Base-by-base conservation (phyloP, 768 basidiomycete genomes). In the Boletus insuetus region DNA sequence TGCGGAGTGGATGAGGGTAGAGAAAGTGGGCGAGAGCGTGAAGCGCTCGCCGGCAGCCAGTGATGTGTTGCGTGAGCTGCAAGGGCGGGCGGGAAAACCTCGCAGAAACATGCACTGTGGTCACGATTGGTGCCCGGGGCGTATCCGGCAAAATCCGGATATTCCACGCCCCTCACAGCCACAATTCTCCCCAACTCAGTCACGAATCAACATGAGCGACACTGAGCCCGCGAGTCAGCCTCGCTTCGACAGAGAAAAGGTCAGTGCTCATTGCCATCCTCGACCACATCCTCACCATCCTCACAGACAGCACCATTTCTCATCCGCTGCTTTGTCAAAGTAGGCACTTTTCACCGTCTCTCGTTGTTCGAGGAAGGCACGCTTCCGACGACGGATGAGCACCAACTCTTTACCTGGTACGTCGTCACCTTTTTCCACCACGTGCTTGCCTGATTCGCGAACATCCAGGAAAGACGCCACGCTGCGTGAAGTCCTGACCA, bases 371-470 rank as follows among this genome's bases (percentile, higher is more conserved):
- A 93, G 64, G 89, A 92, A 55, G 84, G 87, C 0, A 79, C 81
- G 3, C 75, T 88, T 4, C 91, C 91, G 8, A 85, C 85, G 3
- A 84, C 85, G 7, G 91, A 93, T 58, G 91, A 93, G 65, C 86
- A 89, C 45, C 89, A 91, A 64, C 72, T 93, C 34, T 92, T 86
- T 62, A 87, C 87, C 8, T 93, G 91, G 91, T 88, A 63, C 22
- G 77, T 61, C 19, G 37, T 49, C 45, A 11, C 6, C 52, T 6
- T 34, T 7, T 56, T 16, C 9, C n/a, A 19, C 19, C 3, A 1
- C 19, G 13, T 42, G 8, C 31, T 34, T 17, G 13, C 32, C 41
- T 55, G 9, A 63, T 19, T 11, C 44, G 35, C 50, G 2, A 14
- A 3, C 10, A 16, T 5, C 1, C 59, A 92, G 91, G 90, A 89